Conservation (phyloP, 2,329 filamentous ascomycete species). For the Colletotrichum liaoningense region DNA sequence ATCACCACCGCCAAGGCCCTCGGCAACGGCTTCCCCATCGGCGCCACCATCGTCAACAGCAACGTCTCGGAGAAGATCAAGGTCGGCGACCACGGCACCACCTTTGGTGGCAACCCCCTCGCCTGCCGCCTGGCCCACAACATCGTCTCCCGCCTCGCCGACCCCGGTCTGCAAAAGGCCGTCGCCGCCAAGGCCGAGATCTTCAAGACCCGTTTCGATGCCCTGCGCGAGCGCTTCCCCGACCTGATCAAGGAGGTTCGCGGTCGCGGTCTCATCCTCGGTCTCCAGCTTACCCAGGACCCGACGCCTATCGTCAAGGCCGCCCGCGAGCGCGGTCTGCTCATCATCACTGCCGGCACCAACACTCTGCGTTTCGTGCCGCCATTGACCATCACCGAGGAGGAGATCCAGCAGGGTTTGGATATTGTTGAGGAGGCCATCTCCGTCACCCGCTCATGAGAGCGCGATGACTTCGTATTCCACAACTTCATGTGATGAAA, state of each 20-base stretch:
- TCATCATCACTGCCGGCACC: slow-evolving; percentile 92
- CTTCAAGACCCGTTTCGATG: slow-evolving; percentile 60
- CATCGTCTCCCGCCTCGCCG: slow-evolving; percentile 81
- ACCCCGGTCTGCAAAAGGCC: slow-evolving; percentile 74
- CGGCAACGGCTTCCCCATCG: slow-evolving; percentile 96
- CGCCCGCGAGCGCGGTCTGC: slow-evolving; percentile 85
- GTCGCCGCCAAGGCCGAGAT: slow-evolving; percentile 74
- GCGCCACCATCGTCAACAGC: slow-evolving; percentile 67
- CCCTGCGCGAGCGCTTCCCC: slow-evolving; percentile 66
- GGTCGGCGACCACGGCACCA: slow-evolving; percentile 89
- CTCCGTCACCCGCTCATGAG: slow-evolving; percentile 50
- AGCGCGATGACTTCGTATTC: background rate
- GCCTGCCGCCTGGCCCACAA: slow-evolving; percentile 87
- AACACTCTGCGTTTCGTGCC: slow-evolving; percentile 95
- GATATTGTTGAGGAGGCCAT: slow-evolving; percentile 79
- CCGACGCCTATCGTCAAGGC: slow-evolving; percentile 82
- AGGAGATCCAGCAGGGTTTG: slow-evolving; percentile 83
- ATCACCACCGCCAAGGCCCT: slow-evolving; percentile 95
- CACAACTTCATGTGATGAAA: background rate
- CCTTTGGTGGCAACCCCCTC: slow-evolving; percentile 92
- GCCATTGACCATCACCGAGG: slow-evolving; percentile 81
- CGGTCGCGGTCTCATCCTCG: slow-evolving; percentile 87
- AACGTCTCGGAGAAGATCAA: slow-evolving; percentile 56
- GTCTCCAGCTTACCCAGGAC: slow-evolving; percentile 83
- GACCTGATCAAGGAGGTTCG: slow-evolving; percentile 81